Conservation (phyloP, 805 yeast species). For the Candida khao-thaluensis region DNA sequence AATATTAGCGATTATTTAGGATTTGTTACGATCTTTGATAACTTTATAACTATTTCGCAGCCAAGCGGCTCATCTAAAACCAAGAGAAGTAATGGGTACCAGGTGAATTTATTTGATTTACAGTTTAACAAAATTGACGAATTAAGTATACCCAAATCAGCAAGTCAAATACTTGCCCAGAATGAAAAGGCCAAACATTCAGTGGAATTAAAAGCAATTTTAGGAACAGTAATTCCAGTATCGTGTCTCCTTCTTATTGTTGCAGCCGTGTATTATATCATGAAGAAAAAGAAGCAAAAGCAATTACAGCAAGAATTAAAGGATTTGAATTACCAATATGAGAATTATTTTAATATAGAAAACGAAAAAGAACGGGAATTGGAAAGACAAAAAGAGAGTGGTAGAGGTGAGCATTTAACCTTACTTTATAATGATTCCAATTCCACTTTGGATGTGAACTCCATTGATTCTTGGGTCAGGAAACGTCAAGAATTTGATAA, state of each 20-base stretch:
- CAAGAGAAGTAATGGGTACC: constrained; percentile 11
- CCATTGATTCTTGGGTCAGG: constrained; percentile 53
- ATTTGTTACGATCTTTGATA: constrained; percentile 14
- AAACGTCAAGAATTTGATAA: constrained; percentile 48
- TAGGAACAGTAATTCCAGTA: constrained; percentile 40
- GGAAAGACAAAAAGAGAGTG: background rate
- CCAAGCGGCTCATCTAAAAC: background rate
- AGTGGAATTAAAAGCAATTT: constrained; percentile 27
- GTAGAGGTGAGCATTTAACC: constrained; percentile 1
- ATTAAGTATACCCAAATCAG: constrained; percentile 10
- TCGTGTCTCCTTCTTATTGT: constrained; percentile 20
- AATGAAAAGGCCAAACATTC: constrained; percentile 6
- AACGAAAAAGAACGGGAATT: constrained; percentile 18
- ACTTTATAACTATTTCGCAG: constrained; percentile 11
- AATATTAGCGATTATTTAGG: constrained; percentile 12
- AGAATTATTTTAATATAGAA: constrained; percentile 22
- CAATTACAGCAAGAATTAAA: constrained; percentile 20
- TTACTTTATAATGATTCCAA: constrained; percentile 26
- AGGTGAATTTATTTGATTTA: constrained; percentile 12
- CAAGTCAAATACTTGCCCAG: constrained; percentile 5
- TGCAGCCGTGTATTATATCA: constrained; percentile 18
- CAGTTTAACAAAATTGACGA: constrained; percentile 9
- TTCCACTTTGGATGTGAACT: constrained; percentile 44
- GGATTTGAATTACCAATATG: constrained; percentile 30
- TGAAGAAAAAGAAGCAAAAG: constrained; percentile 21